These are phyloP conservation scores for Arabidopsis hybrid DNA, from an alignment of 441 rosid species.

Conservation along the genomic window DNA sequence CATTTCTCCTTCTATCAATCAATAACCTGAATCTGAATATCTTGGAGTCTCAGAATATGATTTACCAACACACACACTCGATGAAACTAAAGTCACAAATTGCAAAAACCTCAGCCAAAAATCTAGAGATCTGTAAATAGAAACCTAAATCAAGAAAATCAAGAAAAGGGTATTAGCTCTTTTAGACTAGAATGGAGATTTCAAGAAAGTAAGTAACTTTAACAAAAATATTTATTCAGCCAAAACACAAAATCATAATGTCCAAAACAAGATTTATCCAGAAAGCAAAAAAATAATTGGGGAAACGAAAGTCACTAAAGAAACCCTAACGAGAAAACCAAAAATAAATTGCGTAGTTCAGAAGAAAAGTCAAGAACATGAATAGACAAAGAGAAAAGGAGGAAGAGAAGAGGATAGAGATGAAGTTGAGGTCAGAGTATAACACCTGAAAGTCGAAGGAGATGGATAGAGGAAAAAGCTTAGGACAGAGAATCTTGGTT, in stretches of 20 bases:
- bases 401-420: conserved; percentile 16
- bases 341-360: neutral
- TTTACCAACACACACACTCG: neutral
- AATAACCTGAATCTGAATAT: conserved; percentile 13
- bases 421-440: conserved; percentile 31
- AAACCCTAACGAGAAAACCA: neutral
- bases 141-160: conserved; percentile 8
- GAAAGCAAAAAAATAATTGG: neutral
- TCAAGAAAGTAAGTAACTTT: neutral
- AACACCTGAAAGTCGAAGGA: conserved; percentile 32
- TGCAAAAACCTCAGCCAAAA: neutral
- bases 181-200: conserved; percentile 4
- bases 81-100: too few relatives aligned
- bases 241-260: too few relatives aligned
- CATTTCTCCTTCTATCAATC: conserved; percentile 43
- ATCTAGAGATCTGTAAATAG: conserved; percentile 27
- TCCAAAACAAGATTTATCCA: neutral
- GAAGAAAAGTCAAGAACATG: conserved; percentile 14
- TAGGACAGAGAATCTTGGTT: conserved; percentile 9
- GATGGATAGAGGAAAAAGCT: neutral
- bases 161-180: conserved; percentile 19
- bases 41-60: conserved; percentile 21
- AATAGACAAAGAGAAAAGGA: neutral
- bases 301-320: neutral
- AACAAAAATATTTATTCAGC: too few relatives aligned